Evolutionary conservation across 768 basidiomycete genomes (phyloP), one percentile per base, ranked within the genome.

Genomic region (Ephemerocybe angulata): DNA sequence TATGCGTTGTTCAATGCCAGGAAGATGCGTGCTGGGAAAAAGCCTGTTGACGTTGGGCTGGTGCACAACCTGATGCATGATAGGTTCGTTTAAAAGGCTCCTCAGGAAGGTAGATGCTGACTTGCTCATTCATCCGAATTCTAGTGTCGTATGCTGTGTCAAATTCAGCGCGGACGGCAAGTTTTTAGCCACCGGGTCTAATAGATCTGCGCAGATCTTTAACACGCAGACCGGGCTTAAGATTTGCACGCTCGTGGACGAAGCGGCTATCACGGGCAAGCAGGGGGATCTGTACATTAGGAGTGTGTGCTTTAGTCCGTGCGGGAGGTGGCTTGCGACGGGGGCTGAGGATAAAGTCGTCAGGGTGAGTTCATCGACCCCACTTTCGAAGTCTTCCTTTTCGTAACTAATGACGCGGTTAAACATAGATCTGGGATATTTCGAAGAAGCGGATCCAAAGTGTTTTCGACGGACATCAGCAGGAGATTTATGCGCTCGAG

Each of bases 121-220:
- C 6, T 25, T 19, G 17, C 37, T 17, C 22, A 60, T 35, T 37
- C 25, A 37, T 30, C 33, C 33, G 17, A 35, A 41, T 41, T 60
- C 28, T 52, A 82, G 80, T 43, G 79, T 81, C 15, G 79, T 81
- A 0, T 98, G 96, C 68, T 97, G 95, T 65, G 96, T 98, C 19
- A 84, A 88, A 58, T 98, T 98, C 72, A 96, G 93, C 5, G 83
- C 89, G 13, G 93, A 98, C 67, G 96, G 96, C 27, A 90, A 88
- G 67, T 90, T 79, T 62, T 80, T 98, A 30, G 96, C 90, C 4
- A 95, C 93, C 17, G 94, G 94, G 15, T 96, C 91, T 71, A 96
- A 97, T 69, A 78, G 90, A 22, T 91, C 90, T 0, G 93, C 94
- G 19, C 96, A 97, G 69, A 93, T 99, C 55, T 98, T 90, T 66